Evolutionary conservation across 75 land plant species (phyloP).

Genomic region (Cupressus sempervirens): DNA sequence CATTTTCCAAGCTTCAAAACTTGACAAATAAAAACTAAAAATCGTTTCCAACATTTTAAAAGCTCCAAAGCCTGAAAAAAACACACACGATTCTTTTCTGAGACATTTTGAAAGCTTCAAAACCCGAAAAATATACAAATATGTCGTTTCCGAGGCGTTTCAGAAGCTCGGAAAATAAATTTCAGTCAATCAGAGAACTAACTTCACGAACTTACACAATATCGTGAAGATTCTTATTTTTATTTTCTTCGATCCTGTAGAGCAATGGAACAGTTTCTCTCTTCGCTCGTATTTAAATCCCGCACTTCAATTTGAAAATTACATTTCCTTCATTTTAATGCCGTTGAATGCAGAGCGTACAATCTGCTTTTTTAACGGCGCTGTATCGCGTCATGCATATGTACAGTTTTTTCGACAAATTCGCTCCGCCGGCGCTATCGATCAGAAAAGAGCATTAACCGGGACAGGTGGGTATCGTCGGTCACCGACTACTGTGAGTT

Average conservation of each 20-base stretch:
- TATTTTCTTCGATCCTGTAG: not conserved
- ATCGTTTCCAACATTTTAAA: not conserved
- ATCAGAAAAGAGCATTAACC: not conserved
- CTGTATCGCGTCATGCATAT: not conserved
- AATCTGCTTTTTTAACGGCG: not conserved
- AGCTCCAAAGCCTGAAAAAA: not conserved
- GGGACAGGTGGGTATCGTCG: not conserved
- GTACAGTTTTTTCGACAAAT: not conserved
- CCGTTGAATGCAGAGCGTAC: not conserved
- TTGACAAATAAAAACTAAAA: no score
- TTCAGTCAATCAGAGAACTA: not conserved
- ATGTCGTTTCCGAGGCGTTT: not conserved
- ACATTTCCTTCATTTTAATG: not conserved
- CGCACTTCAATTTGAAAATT: not conserved
- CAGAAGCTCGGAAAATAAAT: not conserved
- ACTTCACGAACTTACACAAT: not conserved
- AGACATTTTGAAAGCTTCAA: not conserved
- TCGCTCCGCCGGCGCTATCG: not conserved
- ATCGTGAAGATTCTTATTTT: not conserved
- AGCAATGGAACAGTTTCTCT: not conserved
- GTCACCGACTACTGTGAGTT: not conserved
- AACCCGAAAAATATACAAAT: no score
- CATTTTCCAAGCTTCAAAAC: not conserved
- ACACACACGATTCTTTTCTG: no score
- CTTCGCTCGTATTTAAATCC: not conserved